A percentile compares a stretch with the other conserved stretches of the same genome.
phyloP scores from a whole-genome alignment of 106 monocot genomes.

The Dioscorea zingiberensis region DNA sequence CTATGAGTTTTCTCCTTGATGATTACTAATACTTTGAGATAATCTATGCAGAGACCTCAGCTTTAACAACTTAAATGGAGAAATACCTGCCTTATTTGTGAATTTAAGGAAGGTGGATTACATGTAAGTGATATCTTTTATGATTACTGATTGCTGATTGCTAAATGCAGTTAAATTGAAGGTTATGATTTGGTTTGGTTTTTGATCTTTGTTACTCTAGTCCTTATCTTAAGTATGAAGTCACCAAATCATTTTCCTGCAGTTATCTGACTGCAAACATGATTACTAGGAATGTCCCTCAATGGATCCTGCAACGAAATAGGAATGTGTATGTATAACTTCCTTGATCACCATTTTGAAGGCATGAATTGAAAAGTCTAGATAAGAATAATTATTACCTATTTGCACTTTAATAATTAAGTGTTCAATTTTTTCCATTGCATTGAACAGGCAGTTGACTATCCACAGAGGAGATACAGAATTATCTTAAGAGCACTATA shows the following conservation, averaged over 20 bases:
- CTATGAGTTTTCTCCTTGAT: neutral
- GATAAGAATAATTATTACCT: too few relatives aligned
- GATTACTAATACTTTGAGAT: neutral
- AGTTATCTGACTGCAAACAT: slow-evolving; percentile 73
- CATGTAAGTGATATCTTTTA: slow-evolving; percentile 40
- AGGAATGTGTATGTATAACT: slow-evolving; percentile 48
- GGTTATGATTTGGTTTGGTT: neutral
- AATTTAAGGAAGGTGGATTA: slow-evolving; percentile 36
- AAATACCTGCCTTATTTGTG: slow-evolving; percentile 52
- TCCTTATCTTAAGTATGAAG: neutral
- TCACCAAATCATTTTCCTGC: slow-evolving; percentile 2
- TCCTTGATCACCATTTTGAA: slow-evolving; percentile 1
- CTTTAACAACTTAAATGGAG: slow-evolving; percentile 59
- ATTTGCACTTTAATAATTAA: too few relatives aligned
- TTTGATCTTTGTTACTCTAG: neutral
- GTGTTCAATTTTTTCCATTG: too few relatives aligned
- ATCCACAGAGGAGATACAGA: slow-evolving; percentile 48
- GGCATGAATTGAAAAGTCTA: slow-evolving; percentile 32
- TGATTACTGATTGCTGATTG: too few relatives aligned
- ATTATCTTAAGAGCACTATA: slow-evolving; percentile 68
- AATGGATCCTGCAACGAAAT: slow-evolving; percentile 52
- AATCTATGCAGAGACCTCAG: slow-evolving; percentile 49
- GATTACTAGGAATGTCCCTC: slow-evolving; percentile 57
- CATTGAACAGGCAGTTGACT: slow-evolving; percentile 35
- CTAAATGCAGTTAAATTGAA: neutral